phyloP scores from a whole-genome alignment of 2,329 filamentous ascomycete species.

The Neoascochyta sp. region DNA sequence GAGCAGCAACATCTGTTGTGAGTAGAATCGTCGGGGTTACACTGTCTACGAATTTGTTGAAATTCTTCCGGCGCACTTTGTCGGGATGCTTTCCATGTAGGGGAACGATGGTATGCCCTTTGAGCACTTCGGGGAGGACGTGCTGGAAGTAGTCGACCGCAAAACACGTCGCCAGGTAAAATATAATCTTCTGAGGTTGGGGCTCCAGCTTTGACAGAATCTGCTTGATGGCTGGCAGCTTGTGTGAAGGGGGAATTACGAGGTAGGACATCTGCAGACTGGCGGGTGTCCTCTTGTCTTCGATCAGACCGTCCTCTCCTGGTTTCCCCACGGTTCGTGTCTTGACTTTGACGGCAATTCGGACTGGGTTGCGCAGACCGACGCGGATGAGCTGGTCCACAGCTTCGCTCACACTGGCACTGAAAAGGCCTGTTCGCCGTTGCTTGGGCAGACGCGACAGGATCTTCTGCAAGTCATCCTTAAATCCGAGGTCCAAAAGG shows the following conservation, averaged over 20 bases:
- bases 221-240: slow-evolving; percentile 69
- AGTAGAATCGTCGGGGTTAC: slow-evolving; percentile 75
- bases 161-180: slow-evolving; percentile 91
- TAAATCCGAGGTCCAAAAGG: slow-evolving; percentile 89
- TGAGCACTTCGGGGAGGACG: slow-evolving; percentile 69
- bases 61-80: slow-evolving; percentile 84
- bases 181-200: slow-evolving; percentile 76
- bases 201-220: slow-evolving; percentile 68
- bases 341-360: slow-evolving; percentile 90
- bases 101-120: slow-evolving; percentile 67
- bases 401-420: slow-evolving; percentile 91
- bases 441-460: slow-evolving; percentile 85
- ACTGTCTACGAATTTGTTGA: slow-evolving; percentile 71
- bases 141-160: slow-evolving; percentile 92
- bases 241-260: slow-evolving; percentile 69
- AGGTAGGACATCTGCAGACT: slow-evolving; percentile 91
- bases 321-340: slow-evolving; percentile 24
- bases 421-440: slow-evolving; percentile 87
- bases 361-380: slow-evolving; percentile 88
- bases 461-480: slow-evolving; percentile 83
- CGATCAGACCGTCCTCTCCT: slow-evolving; percentile 58
- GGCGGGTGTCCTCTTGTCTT: slow-evolving; percentile 85
- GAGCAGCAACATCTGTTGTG: slow-evolving; percentile 87
- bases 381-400: slow-evolving; percentile 90
- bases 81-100: slow-evolving; percentile 90